A percentile compares a stretch with the other conserved stretches of the same genome.
Conservation (phyloP, 2,329 filamentous ascomycete genomes). For the Aurifilum marmelostoma region DNA sequence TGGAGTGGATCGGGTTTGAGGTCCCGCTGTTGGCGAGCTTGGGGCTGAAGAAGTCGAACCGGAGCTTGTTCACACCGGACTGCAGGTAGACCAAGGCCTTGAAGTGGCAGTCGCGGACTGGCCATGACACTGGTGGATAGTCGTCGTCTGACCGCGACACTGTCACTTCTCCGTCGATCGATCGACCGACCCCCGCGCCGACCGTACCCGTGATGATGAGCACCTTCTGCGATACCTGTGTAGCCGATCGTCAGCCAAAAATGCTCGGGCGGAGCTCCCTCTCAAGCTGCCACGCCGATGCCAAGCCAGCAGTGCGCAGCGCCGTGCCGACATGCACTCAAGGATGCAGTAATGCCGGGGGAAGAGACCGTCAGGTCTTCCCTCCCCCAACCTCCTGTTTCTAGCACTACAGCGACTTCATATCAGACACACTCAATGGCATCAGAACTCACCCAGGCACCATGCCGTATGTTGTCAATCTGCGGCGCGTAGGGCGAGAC, state of each 20-base stretch:
- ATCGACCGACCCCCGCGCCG: constrained; percentile 68
- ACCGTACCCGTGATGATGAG: constrained; percentile 81
- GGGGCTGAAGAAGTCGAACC: constrained; percentile 84
- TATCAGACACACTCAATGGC: background rate
- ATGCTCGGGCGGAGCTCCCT: background rate
- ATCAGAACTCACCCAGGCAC: constrained; percentile 72
- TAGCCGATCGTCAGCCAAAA: constrained; percentile 9
- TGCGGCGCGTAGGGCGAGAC: constrained; percentile 81
- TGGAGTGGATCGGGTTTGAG: constrained; percentile 72
- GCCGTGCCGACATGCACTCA: background rate
- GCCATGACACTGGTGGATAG: constrained; percentile 84
- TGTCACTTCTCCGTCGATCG: constrained; percentile 77
- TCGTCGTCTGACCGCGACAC: constrained; percentile 82
- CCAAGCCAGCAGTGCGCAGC: background rate
- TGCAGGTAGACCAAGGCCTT: constrained; percentile 90
- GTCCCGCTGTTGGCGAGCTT: constrained; percentile 73
- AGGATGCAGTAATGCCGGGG: too few species aligned
- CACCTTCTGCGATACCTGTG: constrained; percentile 87
- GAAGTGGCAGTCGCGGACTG: constrained; percentile 86
- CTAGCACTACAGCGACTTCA: background rate
- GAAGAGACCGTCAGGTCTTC: background rate
- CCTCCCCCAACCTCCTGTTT: too few species aligned
- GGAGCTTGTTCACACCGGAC: constrained; percentile 85
- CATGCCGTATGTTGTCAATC: constrained; percentile 77
- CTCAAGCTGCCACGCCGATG: background rate